phyloP scores from a whole-genome alignment of 2,329 filamentous ascomycete species.

The Fusarium transvaalense region DNA sequence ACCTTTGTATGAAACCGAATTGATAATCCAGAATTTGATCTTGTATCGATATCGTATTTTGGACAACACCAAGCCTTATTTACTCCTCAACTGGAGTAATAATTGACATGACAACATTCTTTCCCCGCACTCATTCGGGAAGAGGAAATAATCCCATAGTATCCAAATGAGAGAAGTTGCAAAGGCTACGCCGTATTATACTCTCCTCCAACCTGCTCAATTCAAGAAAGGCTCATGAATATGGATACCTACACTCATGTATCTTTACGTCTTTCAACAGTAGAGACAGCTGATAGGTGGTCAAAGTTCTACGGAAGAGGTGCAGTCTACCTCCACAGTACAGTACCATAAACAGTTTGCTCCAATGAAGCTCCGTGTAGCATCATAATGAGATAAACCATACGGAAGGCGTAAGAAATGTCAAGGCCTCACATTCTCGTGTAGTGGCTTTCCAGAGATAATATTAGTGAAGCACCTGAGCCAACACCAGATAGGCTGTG shows the following conservation, averaged over 20 bases:
- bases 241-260: no score
- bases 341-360: not conserved
- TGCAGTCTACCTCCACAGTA: no score
- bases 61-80: not conserved
- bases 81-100: not conserved
- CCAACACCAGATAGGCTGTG: not conserved
- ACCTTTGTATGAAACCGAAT: not conserved
- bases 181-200: not conserved
- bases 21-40: not conserved
- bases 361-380: not conserved
- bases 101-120: not conserved
- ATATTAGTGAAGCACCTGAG: not conserved
- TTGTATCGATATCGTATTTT: not conserved
- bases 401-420: not conserved
- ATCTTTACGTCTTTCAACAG: not conserved
- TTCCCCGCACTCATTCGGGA: not conserved
- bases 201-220: not conserved
- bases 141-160: not conserved
- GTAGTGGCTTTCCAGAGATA: not conserved
- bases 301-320: not conserved
- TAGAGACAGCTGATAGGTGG: not conserved
- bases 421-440: not conserved
- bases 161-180: not conserved
- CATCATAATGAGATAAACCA: not conserved
- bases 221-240: not conserved